Evolutionary conservation across 2,329 filamentous ascomycete genomes (phyloP).

Genomic region (Zalaria obscura): DNA sequence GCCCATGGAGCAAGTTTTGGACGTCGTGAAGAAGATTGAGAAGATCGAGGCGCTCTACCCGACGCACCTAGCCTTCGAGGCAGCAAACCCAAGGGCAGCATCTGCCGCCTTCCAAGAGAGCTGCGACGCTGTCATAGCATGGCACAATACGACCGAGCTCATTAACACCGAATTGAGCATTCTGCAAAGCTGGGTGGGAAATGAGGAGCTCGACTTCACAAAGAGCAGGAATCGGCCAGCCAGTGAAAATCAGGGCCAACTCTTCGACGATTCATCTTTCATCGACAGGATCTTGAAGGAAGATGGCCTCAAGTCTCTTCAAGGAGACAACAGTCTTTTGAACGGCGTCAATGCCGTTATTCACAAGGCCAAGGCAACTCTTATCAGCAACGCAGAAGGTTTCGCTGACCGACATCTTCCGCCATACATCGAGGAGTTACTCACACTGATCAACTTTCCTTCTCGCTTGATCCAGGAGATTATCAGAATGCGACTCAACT

Average conservation of each 20-base stretch:
- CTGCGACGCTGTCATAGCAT: slow-evolving; percentile 79
- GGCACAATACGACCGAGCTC: slow-evolving; percentile 92
- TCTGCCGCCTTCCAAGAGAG: slow-evolving; percentile 68
- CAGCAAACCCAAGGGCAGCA: slow-evolving; percentile 60
- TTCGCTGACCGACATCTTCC: slow-evolving; percentile 85
- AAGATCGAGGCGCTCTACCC: slow-evolving; percentile 77
- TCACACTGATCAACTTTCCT: slow-evolving; percentile 94
- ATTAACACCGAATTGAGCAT: slow-evolving; percentile 92
- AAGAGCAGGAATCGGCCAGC: slow-evolving; percentile 57
- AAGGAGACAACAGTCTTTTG: slow-evolving; percentile 74
- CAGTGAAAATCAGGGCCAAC: slow-evolving; percentile 45
- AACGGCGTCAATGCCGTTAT: slow-evolving; percentile 74
- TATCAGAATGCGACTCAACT: slow-evolving; percentile 78
- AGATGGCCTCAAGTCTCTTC: slow-evolving; percentile 81
- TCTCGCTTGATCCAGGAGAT: slow-evolving; percentile 93
- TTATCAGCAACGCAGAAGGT: slow-evolving; percentile 71
- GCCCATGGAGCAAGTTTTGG: slow-evolving; percentile 74
- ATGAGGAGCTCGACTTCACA: slow-evolving; percentile 83
- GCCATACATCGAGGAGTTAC: slow-evolving; percentile 89
- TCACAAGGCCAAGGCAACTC: slow-evolving; percentile 78
- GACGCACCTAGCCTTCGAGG: slow-evolving; percentile 58
- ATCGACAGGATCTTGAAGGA: slow-evolving; percentile 91
- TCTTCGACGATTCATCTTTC: slow-evolving; percentile 84
- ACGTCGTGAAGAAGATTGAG: slow-evolving; percentile 81
- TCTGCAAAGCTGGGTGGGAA: slow-evolving; percentile 91